Conservation (phyloP, 768 basidiomycete genomes). For the Kwoniella dendrophila region DNA sequence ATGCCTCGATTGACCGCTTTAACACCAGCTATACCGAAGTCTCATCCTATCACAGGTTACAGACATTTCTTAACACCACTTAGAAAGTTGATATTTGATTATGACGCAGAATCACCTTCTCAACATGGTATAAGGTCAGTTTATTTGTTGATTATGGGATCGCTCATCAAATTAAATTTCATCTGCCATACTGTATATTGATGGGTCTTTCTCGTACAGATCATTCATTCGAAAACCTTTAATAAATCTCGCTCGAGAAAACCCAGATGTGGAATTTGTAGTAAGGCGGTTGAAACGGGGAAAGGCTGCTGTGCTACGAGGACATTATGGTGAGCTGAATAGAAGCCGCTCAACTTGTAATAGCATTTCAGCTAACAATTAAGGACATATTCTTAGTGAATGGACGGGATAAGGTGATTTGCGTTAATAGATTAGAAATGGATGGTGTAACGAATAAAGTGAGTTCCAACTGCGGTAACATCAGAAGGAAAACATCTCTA, state of each 20-base stretch:
- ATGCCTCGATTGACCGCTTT: slow-evolving; percentile 39
- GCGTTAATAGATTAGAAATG: slow-evolving; percentile 48
- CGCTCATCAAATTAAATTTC: background rate
- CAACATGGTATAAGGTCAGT: slow-evolving; percentile 50
- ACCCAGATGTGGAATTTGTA: slow-evolving; percentile 55
- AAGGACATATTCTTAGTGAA: slow-evolving; percentile 39
- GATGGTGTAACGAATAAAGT: slow-evolving; percentile 52
- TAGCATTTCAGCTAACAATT: background rate
- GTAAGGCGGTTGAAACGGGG: slow-evolving; percentile 48
- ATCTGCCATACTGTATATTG: background rate
- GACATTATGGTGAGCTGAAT: slow-evolving; percentile 51
- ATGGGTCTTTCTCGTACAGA: slow-evolving; percentile 14
- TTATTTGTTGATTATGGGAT: background rate
- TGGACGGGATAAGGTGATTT: slow-evolving; percentile 55
- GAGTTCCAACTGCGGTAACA: slow-evolving; percentile 3
- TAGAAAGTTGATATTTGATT: slow-evolving; percentile 52
- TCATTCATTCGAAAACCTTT: slow-evolving; percentile 48
- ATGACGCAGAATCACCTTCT: slow-evolving; percentile 43
- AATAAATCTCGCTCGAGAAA: slow-evolving; percentile 42
- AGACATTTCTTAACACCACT: slow-evolving; percentile 51
- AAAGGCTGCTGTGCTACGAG: slow-evolving; percentile 49
- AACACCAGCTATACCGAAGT: slow-evolving; percentile 28
- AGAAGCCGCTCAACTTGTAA: background rate
- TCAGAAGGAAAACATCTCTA: background rate
- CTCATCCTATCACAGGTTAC: slow-evolving; percentile 49